Evolutionary conservation across 1,284 basidiomycete genomes (phyloP), one percentile per base, ranked within the genome.

Genomic region (Rhodotorula sp.): DNA sequence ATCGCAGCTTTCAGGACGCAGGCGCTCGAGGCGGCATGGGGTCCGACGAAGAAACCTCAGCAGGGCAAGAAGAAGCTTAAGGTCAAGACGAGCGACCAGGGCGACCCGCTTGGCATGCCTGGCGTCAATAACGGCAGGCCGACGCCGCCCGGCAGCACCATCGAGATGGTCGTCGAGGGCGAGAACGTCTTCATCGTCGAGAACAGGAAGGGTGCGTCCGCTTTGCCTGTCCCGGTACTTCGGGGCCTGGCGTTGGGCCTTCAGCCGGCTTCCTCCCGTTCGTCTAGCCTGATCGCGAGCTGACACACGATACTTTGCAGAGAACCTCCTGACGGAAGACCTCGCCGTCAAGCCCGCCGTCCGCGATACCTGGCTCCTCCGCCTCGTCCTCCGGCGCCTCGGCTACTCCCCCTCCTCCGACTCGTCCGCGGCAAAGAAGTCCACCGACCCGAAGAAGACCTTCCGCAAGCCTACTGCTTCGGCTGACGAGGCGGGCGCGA

Each of bases 1-100:
- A 87, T 97, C 55, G 60, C 47, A 18, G 67, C 59, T 30, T 77
- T 79, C 75, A 76, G 77, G 58, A 52, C 62, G 24, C 74, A 76
- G 30, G 78, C 78, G 0, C 70, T 74, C 65, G 74, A 76, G 66
- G 69, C 70, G 18, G 78, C 78, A 1, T 77, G 76, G 74, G 77
- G 77, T 20, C 62, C 66, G 20, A 66, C 60, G 46, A 74, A 69
- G 66, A 68, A 67, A 65, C 70, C 72, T 18, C 67, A 54, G n/a
- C 59, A 59, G 30, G 72, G 62, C 31, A 70, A 60, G 64, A 68
- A 67, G 59, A 67, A 59, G 59, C 62, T 69, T 61, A 68, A 69
- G 61, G 67, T 76, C 67, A 77, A 74, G 74, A 76, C 70, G 46
- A 69, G 64, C 40, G 77, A 71, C 46, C 73, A 65, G 58, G 72